Evolutionary conservation across 2,329 filamentous ascomycete species (phyloP), one percentile per base, ranked within the genome.

Genomic region (Dactylellina cionopaga): DNA sequence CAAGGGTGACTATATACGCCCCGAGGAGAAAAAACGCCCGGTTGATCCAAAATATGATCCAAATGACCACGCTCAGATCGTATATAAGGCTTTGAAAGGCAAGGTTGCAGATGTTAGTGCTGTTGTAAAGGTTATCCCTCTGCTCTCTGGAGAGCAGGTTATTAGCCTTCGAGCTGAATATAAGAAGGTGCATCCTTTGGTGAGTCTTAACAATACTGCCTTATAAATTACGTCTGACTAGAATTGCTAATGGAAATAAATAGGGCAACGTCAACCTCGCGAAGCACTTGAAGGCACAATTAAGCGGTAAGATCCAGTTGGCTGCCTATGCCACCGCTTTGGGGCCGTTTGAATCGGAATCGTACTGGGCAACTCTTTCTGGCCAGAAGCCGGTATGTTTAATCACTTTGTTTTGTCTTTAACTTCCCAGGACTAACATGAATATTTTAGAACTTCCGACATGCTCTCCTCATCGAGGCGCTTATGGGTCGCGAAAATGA

Each of bases 341-440:
- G 0, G 95, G 95, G 7, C 86, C 86, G 56, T 98, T 92, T 89
- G 95, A 97, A 82, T 90, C 89, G 76, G 95, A 99, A 80, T 92
- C 92, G 0, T 96, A 96, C 84, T 99, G 95, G 93, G 92, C 94
- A 70, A 98, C 97, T 80, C 96, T 92, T 81, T 98, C 92, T 89
- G 98, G 97, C 81, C 94, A 97, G 79, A 76, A 76, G 49, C 65
- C 71, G 22, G 75, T 76, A 54, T 75, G 75, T 19, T 69, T 10
- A 60, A 69, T 24, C 52, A 13, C 2, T 5, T 19, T 9, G 17
- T 43, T 44, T 3, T 11, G n/a, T 33, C 22, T 13, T 1, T 51
- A 43, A 7, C 13, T 89, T 89, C 35, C 90, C 91, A 89, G 77
- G 91, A 1, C 47, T 65, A 55, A 73, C 33, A 10, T 25, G n/a